These are phyloP conservation scores for Fusarium sp. DNA, from an alignment of 2,329 filamentous ascomycete species.

Conservation along the genomic window DNA sequence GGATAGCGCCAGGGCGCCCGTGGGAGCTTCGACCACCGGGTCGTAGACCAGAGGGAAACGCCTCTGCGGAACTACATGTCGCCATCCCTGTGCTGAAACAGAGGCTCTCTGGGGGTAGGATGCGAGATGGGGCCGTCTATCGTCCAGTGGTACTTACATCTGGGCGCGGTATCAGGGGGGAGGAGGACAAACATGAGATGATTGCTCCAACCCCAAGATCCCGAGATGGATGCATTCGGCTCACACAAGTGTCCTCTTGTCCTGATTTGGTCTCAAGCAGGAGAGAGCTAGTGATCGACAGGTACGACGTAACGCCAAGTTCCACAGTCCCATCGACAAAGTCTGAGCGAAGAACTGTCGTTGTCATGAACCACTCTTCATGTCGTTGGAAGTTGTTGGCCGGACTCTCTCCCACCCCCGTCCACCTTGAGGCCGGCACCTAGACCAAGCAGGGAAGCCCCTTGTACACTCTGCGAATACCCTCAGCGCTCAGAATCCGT, in stretches of 20 bases:
- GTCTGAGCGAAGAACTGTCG: background rate
- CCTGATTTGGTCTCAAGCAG: background rate
- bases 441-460: constrained; percentile 21
- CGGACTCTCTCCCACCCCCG: background rate
- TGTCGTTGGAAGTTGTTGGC: background rate
- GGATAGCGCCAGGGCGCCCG: constrained; percentile 33
- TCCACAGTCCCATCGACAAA: constrained; percentile 13
- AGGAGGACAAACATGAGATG: constrained; percentile 27
- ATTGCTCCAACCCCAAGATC: constrained; percentile 12
- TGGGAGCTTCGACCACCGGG: constrained; percentile 18
- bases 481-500: constrained; percentile 19
- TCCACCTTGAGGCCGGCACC: constrained; percentile 5
- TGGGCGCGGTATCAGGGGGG: constrained; percentile 21
- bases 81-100: constrained; percentile 43
- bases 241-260: constrained; percentile 17
- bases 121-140: constrained; percentile 27
- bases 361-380: background rate
- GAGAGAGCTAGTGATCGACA: constrained; percentile 8
- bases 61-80: constrained; percentile 23
- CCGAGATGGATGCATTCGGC: constrained; percentile 7
- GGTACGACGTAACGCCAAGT: constrained; percentile 26
- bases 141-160: constrained; percentile 27
- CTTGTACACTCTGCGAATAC: constrained; percentile 27
- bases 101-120: constrained; percentile 39
- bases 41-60: constrained; percentile 18